Evolutionary conservation across 1,284 basidiomycete species (phyloP).

Genomic region (Tausonia pullulans): DNA sequence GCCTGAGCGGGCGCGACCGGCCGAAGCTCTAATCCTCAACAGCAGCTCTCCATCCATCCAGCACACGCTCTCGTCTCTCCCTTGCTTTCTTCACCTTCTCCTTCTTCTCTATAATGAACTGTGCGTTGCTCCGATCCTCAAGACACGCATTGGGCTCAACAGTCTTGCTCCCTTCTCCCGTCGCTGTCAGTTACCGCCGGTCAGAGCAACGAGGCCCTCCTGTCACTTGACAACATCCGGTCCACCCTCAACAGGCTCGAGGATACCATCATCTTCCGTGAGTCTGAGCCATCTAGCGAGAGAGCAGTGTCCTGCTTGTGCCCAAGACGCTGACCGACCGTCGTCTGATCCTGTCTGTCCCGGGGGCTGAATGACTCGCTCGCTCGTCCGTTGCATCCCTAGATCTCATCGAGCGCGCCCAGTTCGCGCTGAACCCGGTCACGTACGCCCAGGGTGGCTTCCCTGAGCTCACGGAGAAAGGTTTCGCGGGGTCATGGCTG

Average conservation of each 20-base stretch:
- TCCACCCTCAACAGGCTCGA: conserved; percentile 80
- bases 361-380: neutral
- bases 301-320: neutral
- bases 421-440: conserved; percentile 86
- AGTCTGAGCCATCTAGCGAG: conserved; percentile 19
- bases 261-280: conserved; percentile 91
- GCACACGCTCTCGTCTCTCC: neutral
- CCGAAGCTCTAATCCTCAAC: too few relatives aligned
- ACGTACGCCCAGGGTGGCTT: conserved; percentile 78
- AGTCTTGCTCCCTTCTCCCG: neutral
- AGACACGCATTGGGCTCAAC: too few relatives aligned
- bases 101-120: conserved; percentile 2
- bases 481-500: conserved; percentile 78
- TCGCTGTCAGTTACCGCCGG: conserved; percentile 27
- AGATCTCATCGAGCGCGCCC: conserved; percentile 87
- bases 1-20: too few relatives aligned
- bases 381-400: neutral
- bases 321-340: too few relatives aligned
- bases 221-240: conserved; percentile 75
- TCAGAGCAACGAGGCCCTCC: conserved; percentile 57
- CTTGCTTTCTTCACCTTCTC: neutral
- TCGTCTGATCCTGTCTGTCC: neutral
- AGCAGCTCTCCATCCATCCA: neutral
- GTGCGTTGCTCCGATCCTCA: neutral
- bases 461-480: conserved; percentile 55